Percentiles rank a stretch among this genome's conserved stretches.
Evolutionary conservation across 768 basidiomycete species (phyloP).

Genomic region (Pleurotus salmoneostramineus): DNA sequence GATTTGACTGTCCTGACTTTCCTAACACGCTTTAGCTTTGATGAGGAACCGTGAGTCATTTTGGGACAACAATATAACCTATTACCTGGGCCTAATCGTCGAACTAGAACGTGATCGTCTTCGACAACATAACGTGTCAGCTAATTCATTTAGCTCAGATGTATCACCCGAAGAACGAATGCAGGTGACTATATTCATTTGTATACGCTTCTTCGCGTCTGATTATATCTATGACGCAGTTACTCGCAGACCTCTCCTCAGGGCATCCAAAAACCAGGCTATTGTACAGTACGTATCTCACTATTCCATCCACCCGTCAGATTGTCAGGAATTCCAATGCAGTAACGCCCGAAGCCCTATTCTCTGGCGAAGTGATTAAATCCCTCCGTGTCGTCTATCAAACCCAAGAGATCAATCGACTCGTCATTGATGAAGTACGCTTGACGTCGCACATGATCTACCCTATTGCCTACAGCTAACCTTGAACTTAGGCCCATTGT

Average conservation of each 20-base stretch:
- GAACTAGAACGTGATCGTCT: constrained; percentile 61
- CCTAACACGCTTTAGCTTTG: constrained; percentile 43
- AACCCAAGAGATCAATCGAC: constrained; percentile 58
- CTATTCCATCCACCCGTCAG: background rate
- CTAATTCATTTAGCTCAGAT: constrained; percentile 65
- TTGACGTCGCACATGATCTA: constrained; percentile 3
- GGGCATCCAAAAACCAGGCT: constrained; percentile 56
- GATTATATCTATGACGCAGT: constrained; percentile 32
- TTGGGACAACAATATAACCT: no score
- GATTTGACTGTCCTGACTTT: background rate
- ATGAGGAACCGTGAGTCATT: constrained; percentile 69
- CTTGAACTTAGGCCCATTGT: constrained; percentile 61
- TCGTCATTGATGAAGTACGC: constrained; percentile 79
- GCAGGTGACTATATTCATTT: constrained; percentile 33
- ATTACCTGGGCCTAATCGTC: no score
- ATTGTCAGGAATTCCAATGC: background rate
- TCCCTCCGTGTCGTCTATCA: constrained; percentile 47
- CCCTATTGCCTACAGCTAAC: background rate
- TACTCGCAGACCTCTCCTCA: constrained; percentile 55
- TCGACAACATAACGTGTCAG: constrained; percentile 48
- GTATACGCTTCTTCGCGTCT: background rate
- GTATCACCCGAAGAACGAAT: constrained; percentile 49
- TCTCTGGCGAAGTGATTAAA: constrained; percentile 46
- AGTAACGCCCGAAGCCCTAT: constrained; percentile 80
- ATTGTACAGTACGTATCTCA: constrained; percentile 59